Evolutionary conservation across 306 rosid species (phyloP).

Genomic region (Acacia crassicarpa): DNA sequence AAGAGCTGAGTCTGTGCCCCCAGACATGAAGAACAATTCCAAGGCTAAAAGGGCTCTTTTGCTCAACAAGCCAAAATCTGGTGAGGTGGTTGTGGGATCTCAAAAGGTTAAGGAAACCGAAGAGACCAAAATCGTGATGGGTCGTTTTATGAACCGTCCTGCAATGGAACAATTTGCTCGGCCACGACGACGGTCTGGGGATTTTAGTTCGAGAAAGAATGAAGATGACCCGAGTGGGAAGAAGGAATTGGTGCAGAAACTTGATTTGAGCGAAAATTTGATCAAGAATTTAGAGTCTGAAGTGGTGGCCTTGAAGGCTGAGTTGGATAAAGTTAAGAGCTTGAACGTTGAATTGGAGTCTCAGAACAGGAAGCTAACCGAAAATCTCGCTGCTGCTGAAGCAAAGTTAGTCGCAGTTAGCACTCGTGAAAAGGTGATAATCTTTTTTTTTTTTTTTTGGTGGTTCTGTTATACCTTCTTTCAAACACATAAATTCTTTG

Average conservation of each 20-base stretch:
- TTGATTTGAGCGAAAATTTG: slow-evolving; percentile 56
- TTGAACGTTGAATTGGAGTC: slow-evolving; percentile 62
- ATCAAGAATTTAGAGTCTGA: slow-evolving; percentile 59
- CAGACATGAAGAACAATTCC: slow-evolving; percentile 49
- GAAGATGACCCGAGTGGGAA: slow-evolving; percentile 52
- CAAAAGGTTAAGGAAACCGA: slow-evolving; percentile 54
- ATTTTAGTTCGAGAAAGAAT: slow-evolving; percentile 33
- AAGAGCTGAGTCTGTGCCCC: slow-evolving; percentile 53
- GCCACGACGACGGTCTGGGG: slow-evolving; percentile 45
- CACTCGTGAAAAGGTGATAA: slow-evolving; percentile 52
- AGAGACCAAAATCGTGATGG: slow-evolving; percentile 39
- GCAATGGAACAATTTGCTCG: slow-evolving; percentile 45
- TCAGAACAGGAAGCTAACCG: slow-evolving; percentile 57
- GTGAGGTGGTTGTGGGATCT: slow-evolving; percentile 47
- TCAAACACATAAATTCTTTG: neutral
- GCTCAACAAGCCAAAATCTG: slow-evolving; percentile 47
- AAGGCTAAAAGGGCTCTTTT: slow-evolving; percentile 44
- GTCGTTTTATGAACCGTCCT: slow-evolving; percentile 37
- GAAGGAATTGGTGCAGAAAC: slow-evolving; percentile 50
- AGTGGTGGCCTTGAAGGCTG: slow-evolving; percentile 60
- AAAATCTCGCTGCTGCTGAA: slow-evolving; percentile 67
- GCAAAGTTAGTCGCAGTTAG: slow-evolving; percentile 48
- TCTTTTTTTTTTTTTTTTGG: neutral
- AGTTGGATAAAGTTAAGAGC: slow-evolving; percentile 58
- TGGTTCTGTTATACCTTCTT: neutral